phyloP scores from a whole-genome alignment of 176 grass and related monocot species.

The Secale cereale region DNA sequence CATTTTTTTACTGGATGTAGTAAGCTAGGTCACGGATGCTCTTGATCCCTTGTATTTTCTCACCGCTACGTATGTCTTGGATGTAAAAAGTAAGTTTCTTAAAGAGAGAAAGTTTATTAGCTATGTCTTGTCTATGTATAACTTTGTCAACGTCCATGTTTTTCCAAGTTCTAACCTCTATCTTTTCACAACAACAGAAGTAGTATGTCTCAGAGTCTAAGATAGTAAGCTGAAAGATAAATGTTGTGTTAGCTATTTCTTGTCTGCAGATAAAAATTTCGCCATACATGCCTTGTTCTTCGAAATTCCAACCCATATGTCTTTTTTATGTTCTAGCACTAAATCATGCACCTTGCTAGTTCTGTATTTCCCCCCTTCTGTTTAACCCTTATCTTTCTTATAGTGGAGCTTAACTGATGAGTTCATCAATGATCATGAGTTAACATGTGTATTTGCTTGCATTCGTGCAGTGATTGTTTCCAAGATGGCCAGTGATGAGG shows the following conservation, averaged over 20 bases:
- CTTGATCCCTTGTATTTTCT: background rate
- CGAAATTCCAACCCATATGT: background rate
- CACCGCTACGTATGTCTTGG: background rate
- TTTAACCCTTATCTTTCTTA: background rate
- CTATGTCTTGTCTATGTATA: background rate
- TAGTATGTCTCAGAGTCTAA: background rate
- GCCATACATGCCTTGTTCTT: background rate
- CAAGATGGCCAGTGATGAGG: background rate
- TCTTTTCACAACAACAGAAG: background rate
- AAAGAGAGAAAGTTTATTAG: background rate
- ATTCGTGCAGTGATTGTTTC: slow-evolving; percentile 8
- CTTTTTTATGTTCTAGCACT: background rate
- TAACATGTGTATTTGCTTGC: background rate
- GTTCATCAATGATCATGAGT: background rate
- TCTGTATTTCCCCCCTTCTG: background rate
- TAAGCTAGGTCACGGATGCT: background rate
- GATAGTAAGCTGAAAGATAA: background rate
- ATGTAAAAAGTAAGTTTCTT: background rate
- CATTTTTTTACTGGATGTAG: background rate
- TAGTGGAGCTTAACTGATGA: background rate
- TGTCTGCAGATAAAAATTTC: background rate
- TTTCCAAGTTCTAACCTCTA: background rate
- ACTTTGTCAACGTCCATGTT: background rate
- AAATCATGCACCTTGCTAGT: background rate
- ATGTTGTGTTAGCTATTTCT: background rate